Evolutionary conservation across 2,329 filamentous ascomycete genomes (phyloP).

Genomic region (Paecilomyces variotii): DNA sequence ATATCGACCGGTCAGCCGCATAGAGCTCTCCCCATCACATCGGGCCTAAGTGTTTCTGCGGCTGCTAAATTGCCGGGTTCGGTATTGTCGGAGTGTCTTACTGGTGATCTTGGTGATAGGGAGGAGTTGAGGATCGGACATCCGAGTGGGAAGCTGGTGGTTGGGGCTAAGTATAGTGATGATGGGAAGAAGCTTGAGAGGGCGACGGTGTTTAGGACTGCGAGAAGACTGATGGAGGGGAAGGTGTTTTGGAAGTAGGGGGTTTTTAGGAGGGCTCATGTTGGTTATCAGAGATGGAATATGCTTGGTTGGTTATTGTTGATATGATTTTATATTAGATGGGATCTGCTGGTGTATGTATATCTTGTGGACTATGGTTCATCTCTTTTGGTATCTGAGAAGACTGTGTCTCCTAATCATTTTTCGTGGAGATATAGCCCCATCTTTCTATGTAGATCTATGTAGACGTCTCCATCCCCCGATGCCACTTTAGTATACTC

Average conservation of each 20-base stretch:
- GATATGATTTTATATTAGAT: too few relatives aligned
- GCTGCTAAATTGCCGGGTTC: constrained; percentile 40
- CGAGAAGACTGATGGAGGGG: constrained; percentile 42
- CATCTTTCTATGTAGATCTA: too few relatives aligned
- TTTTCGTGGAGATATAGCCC: too few relatives aligned
- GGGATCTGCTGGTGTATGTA: too few relatives aligned
- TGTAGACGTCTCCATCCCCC: too few relatives aligned
- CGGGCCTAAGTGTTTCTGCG: constrained; percentile 44
- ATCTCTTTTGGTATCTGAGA: too few relatives aligned
- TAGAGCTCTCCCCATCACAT: constrained; percentile 49
- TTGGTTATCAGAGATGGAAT: too few relatives aligned
- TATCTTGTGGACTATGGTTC: too few relatives aligned
- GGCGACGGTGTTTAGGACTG: constrained; percentile 42
- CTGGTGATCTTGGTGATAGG: constrained; percentile 15
- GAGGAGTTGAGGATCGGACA: constrained; percentile 37
- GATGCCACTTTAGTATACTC: too few relatives aligned
- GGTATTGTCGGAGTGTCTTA: constrained; percentile 25
- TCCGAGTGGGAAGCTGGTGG: constrained; percentile 40
- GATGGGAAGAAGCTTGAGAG: constrained; percentile 23
- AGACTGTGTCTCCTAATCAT: too few relatives aligned
- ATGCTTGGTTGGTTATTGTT: too few relatives aligned
- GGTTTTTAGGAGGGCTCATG: too few relatives aligned
- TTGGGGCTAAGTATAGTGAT: constrained; percentile 33
- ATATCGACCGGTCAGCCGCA: constrained; percentile 51
- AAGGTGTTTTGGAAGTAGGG: constrained; percentile 31